Percentiles rank a stretch among this genome's conserved stretches.
Evolutionary conservation across 495 filamentous ascomycete species (phyloP).

Genomic region (Aspergillus mulundensis): DNA sequence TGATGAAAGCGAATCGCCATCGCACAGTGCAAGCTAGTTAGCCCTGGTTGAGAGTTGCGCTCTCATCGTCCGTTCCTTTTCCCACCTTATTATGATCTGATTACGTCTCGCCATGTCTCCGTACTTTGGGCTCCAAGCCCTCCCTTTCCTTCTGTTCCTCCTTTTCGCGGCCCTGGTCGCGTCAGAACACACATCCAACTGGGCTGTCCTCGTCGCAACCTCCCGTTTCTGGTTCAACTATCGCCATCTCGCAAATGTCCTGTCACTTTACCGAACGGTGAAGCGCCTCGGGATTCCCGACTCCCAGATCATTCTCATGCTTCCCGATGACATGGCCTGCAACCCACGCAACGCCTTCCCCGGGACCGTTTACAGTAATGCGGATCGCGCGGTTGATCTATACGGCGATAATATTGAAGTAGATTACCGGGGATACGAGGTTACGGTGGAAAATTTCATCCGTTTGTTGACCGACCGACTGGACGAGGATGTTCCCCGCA

Average conservation of each 20-base stretch:
- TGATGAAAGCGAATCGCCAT: neutral
- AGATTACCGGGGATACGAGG: conserved; percentile 96
- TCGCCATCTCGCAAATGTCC: conserved; percentile 93
- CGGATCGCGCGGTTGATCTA: conserved; percentile 88
- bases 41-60: conserved; percentile 1
- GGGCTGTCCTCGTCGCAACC: conserved; percentile 97
- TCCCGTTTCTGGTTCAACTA: conserved; percentile 99
- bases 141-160: conserved; percentile 40
- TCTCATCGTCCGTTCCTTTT: neutral
- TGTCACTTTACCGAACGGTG: conserved; percentile 96
- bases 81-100: conserved; percentile 11
- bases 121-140: conserved; percentile 26
- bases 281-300: conserved; percentile 97
- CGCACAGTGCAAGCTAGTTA: neutral
- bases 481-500: conserved; percentile 86
- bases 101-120: conserved; percentile 23
- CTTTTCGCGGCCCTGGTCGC: conserved; percentile 42
- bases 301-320: conserved; percentile 98
- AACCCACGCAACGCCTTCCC: conserved; percentile 98
- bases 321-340: conserved; percentile 98
- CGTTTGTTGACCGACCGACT: conserved; percentile 89
- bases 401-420: conserved; percentile 99
- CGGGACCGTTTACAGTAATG: conserved; percentile 97
- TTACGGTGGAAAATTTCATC: conserved; percentile 98
- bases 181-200: conserved; percentile 93